phyloP scores from a whole-genome alignment of 2,329 filamentous ascomycete genomes.

The Dendrostoma leiphaemia region DNA sequence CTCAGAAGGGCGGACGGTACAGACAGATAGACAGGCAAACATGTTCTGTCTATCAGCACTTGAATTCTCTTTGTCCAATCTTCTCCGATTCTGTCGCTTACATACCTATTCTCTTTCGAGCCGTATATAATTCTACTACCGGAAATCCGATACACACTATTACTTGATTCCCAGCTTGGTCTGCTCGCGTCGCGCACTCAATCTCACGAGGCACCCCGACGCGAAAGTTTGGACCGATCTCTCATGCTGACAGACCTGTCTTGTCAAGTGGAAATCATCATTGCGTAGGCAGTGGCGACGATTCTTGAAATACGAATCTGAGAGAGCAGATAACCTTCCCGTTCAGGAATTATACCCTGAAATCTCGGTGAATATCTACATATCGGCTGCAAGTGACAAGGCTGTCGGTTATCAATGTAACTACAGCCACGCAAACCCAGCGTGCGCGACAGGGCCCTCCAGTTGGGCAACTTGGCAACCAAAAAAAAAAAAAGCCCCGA shows the following conservation, averaged over 20 bases:
- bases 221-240: no score
- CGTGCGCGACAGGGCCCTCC: background rate
- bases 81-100: background rate
- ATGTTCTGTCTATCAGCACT: background rate
- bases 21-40: background rate
- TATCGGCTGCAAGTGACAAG: background rate
- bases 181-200: background rate
- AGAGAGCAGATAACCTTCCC: conserved; percentile 5
- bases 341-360: background rate
- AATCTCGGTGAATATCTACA: background rate
- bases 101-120: background rate
- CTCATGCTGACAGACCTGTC: no score
- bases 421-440: background rate
- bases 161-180: background rate
- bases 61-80: background rate
- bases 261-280: no score
- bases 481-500: background rate
- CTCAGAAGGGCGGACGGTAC: background rate
- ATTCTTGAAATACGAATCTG: background rate
- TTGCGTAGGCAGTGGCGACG: conserved; percentile 2
- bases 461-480: background rate
- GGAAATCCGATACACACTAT: background rate
- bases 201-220: no score
- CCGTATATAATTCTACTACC: background rate
- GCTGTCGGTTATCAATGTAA: background rate